Percentiles rank a stretch among this genome's conserved stretches.
phyloP scores from a whole-genome alignment of 768 basidiomycete species.

The Mycena rebaudengoi region DNA sequence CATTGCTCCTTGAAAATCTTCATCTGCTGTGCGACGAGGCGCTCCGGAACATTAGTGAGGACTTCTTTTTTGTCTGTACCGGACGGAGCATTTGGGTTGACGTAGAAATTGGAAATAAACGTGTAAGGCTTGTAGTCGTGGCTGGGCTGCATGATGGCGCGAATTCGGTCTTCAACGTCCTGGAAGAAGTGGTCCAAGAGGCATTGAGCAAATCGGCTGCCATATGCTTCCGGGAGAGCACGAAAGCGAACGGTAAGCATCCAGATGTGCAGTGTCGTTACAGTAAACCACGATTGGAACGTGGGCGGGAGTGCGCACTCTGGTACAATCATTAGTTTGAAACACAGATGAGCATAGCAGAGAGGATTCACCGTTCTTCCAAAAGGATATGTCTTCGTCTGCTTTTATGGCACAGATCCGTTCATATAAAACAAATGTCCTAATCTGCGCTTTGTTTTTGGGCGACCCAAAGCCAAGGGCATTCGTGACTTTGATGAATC shows the following conservation, averaged over 20 bases:
- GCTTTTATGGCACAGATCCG: conserved; percentile 62
- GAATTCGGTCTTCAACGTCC: conserved; percentile 90
- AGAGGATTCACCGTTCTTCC: conserved; percentile 61
- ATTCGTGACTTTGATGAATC: conserved; percentile 21
- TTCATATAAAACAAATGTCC: conserved; percentile 67
- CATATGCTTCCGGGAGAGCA: conserved; percentile 74
- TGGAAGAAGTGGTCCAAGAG: conserved; percentile 96
- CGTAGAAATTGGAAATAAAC: conserved; percentile 52
- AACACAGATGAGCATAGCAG: conserved; percentile 4
- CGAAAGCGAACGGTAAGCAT: conserved; percentile 89
- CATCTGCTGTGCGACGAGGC: conserved; percentile 87
- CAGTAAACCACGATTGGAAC: conserved; percentile 96
- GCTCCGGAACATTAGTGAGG: conserved; percentile 68
- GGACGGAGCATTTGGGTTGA: conserved; percentile 52
- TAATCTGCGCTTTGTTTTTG: conserved; percentile 6
- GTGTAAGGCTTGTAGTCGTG: conserved; percentile 55
- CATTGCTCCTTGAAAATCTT: conserved; percentile 93
- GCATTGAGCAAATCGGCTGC: conserved; percentile 76
- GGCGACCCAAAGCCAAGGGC: conserved; percentile 16
- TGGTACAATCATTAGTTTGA: conserved; percentile 38
- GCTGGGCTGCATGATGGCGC: conserved; percentile 76
- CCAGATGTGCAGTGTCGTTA: conserved; percentile 94
- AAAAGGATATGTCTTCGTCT: conserved; percentile 68
- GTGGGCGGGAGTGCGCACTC: conserved; percentile 89
- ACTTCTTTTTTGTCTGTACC: conserved; percentile 33